A percentile compares a stretch with the other conserved stretches of the same genome.
Evolutionary conservation across 2,329 filamentous ascomycete species (phyloP).

Genomic region (Scleromitrula shiraiana): DNA sequence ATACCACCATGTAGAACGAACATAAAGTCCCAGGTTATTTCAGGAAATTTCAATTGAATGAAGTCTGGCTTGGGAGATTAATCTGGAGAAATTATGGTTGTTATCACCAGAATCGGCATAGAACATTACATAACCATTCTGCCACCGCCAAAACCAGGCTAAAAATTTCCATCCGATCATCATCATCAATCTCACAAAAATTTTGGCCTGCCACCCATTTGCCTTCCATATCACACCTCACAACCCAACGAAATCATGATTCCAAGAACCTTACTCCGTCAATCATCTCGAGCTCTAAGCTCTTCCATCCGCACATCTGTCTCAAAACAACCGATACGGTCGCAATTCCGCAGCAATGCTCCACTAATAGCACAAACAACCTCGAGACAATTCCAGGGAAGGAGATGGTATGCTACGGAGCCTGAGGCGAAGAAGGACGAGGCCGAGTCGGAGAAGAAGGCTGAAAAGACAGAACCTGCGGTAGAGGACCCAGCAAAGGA

Average conservation of each 20-base stretch:
- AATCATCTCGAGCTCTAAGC: conserved; percentile 35
- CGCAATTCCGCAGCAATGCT: conserved; percentile 13
- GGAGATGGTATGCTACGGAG: conserved; percentile 32
- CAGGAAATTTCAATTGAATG: no score
- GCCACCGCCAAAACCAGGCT: conserved; percentile 1
- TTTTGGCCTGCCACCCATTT: background rate
- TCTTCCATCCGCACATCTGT: conserved; percentile 25
- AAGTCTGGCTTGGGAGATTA: no score
- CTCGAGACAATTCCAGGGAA: conserved; percentile 10
- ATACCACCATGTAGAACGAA: no score
- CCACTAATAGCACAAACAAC: conserved; percentile 4
- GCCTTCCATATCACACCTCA: conserved; percentile 5
- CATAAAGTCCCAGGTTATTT: no score
- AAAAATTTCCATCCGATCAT: conserved; percentile 10
- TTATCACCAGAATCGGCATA: background rate
- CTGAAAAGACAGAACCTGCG: conserved; percentile 31
- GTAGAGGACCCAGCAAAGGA: conserved; percentile 47
- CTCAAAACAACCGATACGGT: conserved; percentile 13
- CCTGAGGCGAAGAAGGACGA: conserved; percentile 38
- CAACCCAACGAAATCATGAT: conserved; percentile 34
- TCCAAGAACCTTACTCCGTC: conserved; percentile 41
- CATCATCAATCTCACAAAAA: conserved; percentile 12
- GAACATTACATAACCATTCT: background rate
- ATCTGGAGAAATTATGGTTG: no score
- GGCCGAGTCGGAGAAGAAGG: conserved; percentile 29